Evolutionary conservation across 352 stramenopile genomes (phyloP), one percentile per base, ranked within the genome.

Genomic region (Peronospora destructor): DNA sequence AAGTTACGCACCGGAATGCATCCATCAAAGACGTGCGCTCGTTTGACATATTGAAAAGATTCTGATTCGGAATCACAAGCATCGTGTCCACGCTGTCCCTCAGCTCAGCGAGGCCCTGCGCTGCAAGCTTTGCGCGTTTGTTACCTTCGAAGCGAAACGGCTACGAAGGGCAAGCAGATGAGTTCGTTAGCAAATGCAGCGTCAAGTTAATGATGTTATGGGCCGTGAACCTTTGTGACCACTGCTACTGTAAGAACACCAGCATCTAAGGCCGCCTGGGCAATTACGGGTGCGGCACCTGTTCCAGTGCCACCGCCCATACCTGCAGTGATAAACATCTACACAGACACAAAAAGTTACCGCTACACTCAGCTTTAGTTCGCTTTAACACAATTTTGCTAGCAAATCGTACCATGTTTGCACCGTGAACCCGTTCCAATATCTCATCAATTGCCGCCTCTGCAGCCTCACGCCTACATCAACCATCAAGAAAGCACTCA

Each of bases 41-140:
- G 44, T 73, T 91, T 25, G 82, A 91, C 69, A 95, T 90, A 56
- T 87, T 89, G 64, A 93, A 93, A 39, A 93, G 45, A 66, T 93
- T 93, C 58, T 93, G 82, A 68, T 93, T 93, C 34, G 82, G 82
- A 45, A 93, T 93, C 26, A 89, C 75, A 37, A 93, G 85, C 77
- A 93, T 90, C 35, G 79, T 93, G 57, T 93, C 82, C 12, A 91
- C 82, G 52, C 77, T 90, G 41, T 93, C 76, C 45, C 84, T 86
- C 46, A 93, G 61, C 45, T 94, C 66, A 34, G 67, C 56, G 14
- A 93, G 76, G 1, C 82, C 82, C 54, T 89, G 68, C 13, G 85
- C 73, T 6, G 82, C 82, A 30, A 93, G 68, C 50, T 93, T 93
- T 4, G 69, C 65, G 25, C 82, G 82, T 49, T 93, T 87, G 45